Percentiles rank a stretch among this genome's conserved stretches.
These are phyloP conservation scores for Eimeria tenella DNA, from an alignment of 169 alveolate genomes.

Conservation along the genomic window DNA sequence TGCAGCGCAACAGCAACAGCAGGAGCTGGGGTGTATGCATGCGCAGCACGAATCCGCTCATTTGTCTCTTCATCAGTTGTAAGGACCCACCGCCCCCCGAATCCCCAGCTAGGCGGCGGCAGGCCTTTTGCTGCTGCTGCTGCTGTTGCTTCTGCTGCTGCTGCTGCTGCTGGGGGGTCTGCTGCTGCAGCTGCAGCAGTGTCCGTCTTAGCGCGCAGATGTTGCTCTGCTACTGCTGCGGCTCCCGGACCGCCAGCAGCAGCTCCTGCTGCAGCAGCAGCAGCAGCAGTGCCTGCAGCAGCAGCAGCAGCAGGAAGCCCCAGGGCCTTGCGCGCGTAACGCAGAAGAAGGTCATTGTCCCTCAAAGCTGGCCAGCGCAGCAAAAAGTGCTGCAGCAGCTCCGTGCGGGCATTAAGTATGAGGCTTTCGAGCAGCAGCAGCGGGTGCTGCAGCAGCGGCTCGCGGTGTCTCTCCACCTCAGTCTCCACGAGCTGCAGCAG, in stretches of 20 bases:
- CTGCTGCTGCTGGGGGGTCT: background rate
- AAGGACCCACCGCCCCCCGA: slow-evolving; percentile 79
- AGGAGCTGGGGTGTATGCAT: slow-evolving; percentile 18
- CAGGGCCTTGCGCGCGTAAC: slow-evolving; percentile 80
- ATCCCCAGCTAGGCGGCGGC: slow-evolving; percentile 57
- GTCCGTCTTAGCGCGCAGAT: background rate
- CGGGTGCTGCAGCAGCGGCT: slow-evolving; percentile 74
- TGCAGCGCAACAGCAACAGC: slow-evolving; percentile 64
- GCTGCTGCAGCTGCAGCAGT: background rate
- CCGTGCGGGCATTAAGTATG: slow-evolving; percentile 66
- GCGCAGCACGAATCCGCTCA: slow-evolving; percentile 45
- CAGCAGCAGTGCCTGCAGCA: background rate
- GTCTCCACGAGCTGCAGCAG: slow-evolving; percentile 77
- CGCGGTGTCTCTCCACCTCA: slow-evolving; percentile 79
- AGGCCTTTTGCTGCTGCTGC: background rate
- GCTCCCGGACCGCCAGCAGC: background rate
- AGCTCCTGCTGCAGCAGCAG: slow-evolving; percentile 5
- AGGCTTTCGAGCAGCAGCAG: slow-evolving; percentile 56
- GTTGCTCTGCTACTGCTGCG: background rate
- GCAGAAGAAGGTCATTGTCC: slow-evolving; percentile 77
- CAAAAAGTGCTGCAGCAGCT: slow-evolving; percentile 77
- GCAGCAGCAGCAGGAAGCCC: slow-evolving; percentile 30
- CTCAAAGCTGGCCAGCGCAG: slow-evolving; percentile 79
- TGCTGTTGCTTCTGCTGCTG: slow-evolving; percentile 2
- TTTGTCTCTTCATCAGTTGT: slow-evolving; percentile 50